Conservation (phyloP, 2,329 filamentous ascomycete genomes). For the Neoarthrinium moseri region DNA sequence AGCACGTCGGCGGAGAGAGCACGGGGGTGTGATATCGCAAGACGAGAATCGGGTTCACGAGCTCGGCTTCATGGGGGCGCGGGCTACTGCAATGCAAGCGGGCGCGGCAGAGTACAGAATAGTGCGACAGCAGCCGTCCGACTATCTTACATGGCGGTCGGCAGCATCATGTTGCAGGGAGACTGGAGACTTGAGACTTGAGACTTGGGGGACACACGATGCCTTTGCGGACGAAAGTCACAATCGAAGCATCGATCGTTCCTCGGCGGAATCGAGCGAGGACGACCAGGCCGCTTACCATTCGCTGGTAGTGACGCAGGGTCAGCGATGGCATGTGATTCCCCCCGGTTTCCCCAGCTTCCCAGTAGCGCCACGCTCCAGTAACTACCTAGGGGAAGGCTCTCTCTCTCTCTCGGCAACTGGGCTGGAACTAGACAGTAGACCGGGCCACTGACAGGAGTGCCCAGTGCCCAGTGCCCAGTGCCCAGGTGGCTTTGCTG, state of each 20-base stretch:
- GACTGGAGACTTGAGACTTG: too few relatives aligned
- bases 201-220: too few relatives aligned
- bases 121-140: neutral
- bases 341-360: slow-evolving; percentile 8
- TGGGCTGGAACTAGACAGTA: too few relatives aligned
- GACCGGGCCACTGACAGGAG: too few relatives aligned
- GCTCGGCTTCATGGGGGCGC: too few relatives aligned
- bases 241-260: neutral
- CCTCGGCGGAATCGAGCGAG: slow-evolving; percentile 8
- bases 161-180: neutral
- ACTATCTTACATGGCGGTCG: neutral
- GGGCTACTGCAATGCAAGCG: neutral
- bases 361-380: neutral
- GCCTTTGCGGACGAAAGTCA: neutral
- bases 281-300: slow-evolving; percentile 4
- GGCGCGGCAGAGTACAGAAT: neutral
- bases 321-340: slow-evolving; percentile 12
- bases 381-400: neutral
- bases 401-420: neutral
- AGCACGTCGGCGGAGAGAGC: too few relatives aligned
- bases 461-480: too few relatives aligned
- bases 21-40: too few relatives aligned
- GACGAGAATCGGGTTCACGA: too few relatives aligned
- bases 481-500: too few relatives aligned
- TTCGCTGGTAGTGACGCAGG: slow-evolving; percentile 8